A percentile compares a stretch with the other conserved stretches of the same genome.
phyloP scores from a whole-genome alignment of 805 yeast genomes.

The Lipomyces chichibuensis region DNA sequence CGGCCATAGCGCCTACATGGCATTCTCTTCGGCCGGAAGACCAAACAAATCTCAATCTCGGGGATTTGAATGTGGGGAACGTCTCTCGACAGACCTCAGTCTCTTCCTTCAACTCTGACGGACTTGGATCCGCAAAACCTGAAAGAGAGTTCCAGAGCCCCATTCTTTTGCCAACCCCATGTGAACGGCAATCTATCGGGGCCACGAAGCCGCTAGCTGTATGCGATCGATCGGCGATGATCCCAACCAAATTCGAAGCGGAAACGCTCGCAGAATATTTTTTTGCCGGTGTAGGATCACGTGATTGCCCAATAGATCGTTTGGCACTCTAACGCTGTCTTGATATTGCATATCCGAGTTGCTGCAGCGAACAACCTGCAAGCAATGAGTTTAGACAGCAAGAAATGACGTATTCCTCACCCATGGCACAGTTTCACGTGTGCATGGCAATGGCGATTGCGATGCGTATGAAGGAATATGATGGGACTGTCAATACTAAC shows the following conservation, averaged over 20 bases:
- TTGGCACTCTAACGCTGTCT: neutral
- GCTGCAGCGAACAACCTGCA: neutral
- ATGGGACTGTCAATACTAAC: neutral
- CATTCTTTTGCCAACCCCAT: neutral
- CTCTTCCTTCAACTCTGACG: neutral
- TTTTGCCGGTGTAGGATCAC: neutral
- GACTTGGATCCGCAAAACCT: neutral
- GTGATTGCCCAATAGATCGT: constrained; percentile 1
- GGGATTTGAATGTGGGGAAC: neutral
- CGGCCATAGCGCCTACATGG: neutral
- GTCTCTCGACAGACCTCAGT: neutral
- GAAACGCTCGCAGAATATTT: neutral
- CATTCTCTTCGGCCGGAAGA: neutral
- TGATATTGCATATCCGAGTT: constrained; percentile 1
- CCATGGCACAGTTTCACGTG: neutral
- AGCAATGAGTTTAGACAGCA: neutral
- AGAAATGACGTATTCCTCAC: neutral
- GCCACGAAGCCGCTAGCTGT: neutral
- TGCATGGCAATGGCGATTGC: constrained; percentile 1
- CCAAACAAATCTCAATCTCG: neutral
- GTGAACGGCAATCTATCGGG: neutral
- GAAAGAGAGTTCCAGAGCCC: neutral
- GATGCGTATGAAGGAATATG: constrained; percentile 1
- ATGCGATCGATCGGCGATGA: neutral
- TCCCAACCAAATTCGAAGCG: constrained; percentile 6